Conservation (phyloP, 108 stramenopile genomes). For the Cyclotella choctawhatcheeana region DNA sequence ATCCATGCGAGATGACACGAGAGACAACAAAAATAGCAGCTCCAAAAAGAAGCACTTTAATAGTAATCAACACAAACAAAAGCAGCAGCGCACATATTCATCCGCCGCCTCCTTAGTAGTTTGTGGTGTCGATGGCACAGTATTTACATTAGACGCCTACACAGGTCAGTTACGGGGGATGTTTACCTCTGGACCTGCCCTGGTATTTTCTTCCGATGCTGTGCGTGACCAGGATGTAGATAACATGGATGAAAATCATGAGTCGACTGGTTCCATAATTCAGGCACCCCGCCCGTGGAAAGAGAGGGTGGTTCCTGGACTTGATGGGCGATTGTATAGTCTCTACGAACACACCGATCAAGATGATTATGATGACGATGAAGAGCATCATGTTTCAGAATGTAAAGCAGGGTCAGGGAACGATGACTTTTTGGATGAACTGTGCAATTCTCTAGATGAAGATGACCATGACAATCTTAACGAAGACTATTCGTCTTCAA, state of each 20-base stretch:
- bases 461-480: neutral
- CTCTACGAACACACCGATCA: constrained; percentile 16
- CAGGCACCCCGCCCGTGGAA: constrained; percentile 14
- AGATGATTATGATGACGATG: constrained; percentile 15
- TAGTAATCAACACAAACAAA: neutral
- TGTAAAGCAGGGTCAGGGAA: neutral
- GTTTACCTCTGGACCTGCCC: constrained; percentile 60
- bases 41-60: neutral
- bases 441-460: neutral
- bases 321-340: constrained; percentile 76
- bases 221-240: neutral
- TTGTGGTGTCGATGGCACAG: constrained; percentile 73
- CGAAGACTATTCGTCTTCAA: neutral
- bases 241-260: constrained; percentile 9
- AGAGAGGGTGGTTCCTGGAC: constrained; percentile 67
- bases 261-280: neutral
- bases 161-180: constrained; percentile 53
- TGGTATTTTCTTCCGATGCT: constrained; percentile 42
- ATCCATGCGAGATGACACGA: no score
- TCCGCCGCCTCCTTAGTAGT: constrained; percentile 60
- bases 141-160: constrained; percentile 58
- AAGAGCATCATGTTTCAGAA: constrained; percentile 26
- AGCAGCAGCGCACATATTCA: neutral
- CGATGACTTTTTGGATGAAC: constrained; percentile 27
- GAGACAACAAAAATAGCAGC: neutral